phyloP scores from a whole-genome alignment of 768 basidiomycete genomes.

The Rhodosporidiobolus sp. region DNA sequence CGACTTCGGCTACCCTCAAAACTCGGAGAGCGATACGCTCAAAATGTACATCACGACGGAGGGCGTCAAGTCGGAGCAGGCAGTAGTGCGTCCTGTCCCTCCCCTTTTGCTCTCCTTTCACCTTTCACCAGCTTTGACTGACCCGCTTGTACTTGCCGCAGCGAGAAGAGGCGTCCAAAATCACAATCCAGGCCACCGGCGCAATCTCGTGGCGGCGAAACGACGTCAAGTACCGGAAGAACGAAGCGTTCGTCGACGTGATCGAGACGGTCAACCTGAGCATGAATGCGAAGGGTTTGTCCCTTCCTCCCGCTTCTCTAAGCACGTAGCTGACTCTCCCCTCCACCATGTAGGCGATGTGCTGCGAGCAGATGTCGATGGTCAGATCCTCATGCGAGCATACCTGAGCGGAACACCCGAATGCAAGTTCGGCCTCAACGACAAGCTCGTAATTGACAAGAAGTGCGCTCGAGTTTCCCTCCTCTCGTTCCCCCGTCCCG shows the following conservation, averaged over 20 bases:
- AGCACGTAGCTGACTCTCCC: background rate
- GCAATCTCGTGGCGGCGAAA: conserved; percentile 91
- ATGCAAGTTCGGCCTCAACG: conserved; percentile 97
- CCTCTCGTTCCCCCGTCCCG: background rate
- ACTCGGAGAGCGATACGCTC: conserved; percentile 94
- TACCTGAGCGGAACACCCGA: conserved; percentile 96
- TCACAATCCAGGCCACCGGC: conserved; percentile 94
- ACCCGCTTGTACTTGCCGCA: conserved; percentile 46
- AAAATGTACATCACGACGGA: conserved; percentile 98
- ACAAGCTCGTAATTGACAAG: conserved; percentile 90
- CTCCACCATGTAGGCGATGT: conserved; percentile 63
- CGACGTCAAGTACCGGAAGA: conserved; percentile 98
- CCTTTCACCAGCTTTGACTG: too few species aligned
- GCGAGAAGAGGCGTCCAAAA: conserved; percentile 92
- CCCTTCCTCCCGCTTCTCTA: too few species aligned
- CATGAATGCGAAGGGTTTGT: conserved; percentile 89
- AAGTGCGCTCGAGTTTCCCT: conserved; percentile 48
- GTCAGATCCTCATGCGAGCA: conserved; percentile 96
- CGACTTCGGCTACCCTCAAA: conserved; percentile 99
- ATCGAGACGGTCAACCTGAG: conserved; percentile 93
- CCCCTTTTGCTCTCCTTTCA: background rate
- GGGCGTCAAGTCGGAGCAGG: conserved; percentile 81
- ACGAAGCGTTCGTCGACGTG: conserved; percentile 99
- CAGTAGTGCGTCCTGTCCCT: conserved; percentile 59
- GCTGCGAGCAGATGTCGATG: conserved; percentile 93